Evolutionary conservation across 306 rosid species (phyloP).

Genomic region (Citrullus amarus): DNA sequence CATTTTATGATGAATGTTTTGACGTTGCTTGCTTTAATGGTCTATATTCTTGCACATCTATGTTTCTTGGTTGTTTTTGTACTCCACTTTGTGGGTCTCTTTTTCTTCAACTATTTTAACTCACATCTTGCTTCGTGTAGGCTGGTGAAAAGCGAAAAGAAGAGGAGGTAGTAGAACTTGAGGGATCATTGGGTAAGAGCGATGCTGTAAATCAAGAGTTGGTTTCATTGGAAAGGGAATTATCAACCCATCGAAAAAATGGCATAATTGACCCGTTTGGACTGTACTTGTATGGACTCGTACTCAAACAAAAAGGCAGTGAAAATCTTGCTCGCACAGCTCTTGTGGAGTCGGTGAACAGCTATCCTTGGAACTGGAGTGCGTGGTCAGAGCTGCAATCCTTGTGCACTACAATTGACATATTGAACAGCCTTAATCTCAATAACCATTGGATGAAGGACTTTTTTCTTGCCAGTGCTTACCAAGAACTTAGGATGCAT

Average conservation of each 20-base stretch:
- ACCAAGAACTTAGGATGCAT: conserved; percentile 89
- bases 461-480: conserved; percentile 78
- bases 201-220: conserved; percentile 60
- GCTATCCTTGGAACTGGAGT: conserved; percentile 98
- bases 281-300: conserved; percentile 74
- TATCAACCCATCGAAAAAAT: conserved; percentile 67
- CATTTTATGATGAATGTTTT: not conserved
- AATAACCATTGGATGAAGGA: conserved; percentile 96
- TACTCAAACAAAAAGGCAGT: conserved; percentile 81
- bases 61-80: not conserved
- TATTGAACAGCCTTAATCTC: conserved; percentile 66
- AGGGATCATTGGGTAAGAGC: conserved; percentile 86
- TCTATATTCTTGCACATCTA: not conserved
- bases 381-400: conserved; percentile 94
- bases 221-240: conserved; percentile 75
- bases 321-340: conserved; percentile 68
- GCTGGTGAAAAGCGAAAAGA: conserved; percentile 98
- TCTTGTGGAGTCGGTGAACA: conserved; percentile 87
- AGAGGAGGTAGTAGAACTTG: conserved; percentile 95
- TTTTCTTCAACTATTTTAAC: not conserved
- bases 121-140: conserved; percentile 24
- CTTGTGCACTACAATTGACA: conserved; percentile 58
- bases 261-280: conserved; percentile 73
- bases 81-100: not conserved
- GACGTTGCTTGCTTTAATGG: not conserved